Conservation (phyloP, 768 basidiomycete genomes). For the Sarcodon sp. region DNA sequence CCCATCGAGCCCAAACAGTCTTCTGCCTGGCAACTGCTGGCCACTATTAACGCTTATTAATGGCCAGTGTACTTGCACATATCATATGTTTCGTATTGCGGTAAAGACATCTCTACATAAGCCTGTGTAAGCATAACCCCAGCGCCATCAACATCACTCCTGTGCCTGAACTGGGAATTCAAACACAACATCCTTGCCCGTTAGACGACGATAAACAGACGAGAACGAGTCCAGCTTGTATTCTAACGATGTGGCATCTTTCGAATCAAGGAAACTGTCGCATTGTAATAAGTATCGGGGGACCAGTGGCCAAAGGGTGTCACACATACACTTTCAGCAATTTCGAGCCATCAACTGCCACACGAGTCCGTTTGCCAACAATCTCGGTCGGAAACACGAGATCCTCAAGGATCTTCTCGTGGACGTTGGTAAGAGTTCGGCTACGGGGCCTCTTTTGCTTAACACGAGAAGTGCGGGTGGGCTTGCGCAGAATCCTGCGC, state of each 20-base stretch:
- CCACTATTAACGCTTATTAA: background rate
- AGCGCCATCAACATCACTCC: constrained; percentile 32
- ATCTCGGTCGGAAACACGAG: constrained; percentile 99
- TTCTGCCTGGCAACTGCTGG: background rate
- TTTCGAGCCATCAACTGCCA: constrained; percentile 88
- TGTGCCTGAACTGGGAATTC: constrained; percentile 76
- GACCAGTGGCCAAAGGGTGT: background rate
- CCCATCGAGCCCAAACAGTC: background rate
- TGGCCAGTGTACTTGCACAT: constrained; percentile 19
- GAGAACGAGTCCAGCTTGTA: constrained; percentile 99
- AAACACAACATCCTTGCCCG: constrained; percentile 94
- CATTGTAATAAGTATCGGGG: constrained; percentile 5
- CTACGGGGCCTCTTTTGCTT: constrained; percentile 94
- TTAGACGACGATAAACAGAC: constrained; percentile 88
- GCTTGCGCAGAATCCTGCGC: constrained; percentile 96
- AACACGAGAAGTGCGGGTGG: constrained; percentile 84
- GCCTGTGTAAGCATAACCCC: constrained; percentile 8
- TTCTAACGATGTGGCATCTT: constrained; percentile 95
- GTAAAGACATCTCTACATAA: constrained; percentile 16
- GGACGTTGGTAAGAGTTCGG: constrained; percentile 93
- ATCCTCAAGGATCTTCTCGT: constrained; percentile 98
- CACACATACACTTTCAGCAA: constrained; percentile 88
- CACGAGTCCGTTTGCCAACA: constrained; percentile 94
- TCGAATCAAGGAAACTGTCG: constrained; percentile 86
- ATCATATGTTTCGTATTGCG: constrained; percentile 19